These are phyloP conservation scores for Vanderwaltozyma yarrowii DNA, from an alignment of 805 yeast species.

Conservation along the genomic window DNA sequence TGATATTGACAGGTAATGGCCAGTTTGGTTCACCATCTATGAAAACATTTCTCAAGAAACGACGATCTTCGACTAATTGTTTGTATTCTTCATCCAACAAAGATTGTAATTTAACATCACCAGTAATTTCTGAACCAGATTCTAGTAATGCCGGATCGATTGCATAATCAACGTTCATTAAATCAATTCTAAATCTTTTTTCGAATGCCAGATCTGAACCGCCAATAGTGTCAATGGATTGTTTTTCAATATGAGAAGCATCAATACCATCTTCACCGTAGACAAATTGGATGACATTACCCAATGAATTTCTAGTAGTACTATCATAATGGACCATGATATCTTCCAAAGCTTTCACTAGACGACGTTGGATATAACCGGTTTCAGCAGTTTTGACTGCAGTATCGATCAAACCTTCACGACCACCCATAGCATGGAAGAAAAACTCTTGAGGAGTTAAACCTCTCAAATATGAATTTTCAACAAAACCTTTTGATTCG, in stretches of 20 bases:
- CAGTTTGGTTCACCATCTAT: constrained; percentile 90
- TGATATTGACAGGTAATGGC: constrained; percentile 95
- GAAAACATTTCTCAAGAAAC: constrained; percentile 72
- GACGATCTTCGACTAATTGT: constrained; percentile 70
- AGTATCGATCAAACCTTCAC: constrained; percentile 99
- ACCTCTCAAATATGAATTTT: constrained; percentile 94
- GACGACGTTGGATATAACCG: constrained; percentile 96
- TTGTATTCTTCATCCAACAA: constrained; percentile 74
- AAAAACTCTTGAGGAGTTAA: constrained; percentile 97
- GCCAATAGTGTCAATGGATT: constrained; percentile 89
- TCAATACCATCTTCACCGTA: constrained; percentile 99
- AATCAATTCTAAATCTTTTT: constrained; percentile 73
- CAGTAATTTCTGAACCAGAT: constrained; percentile 82
- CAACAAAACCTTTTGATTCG: constrained; percentile 96
- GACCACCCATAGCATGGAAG: constrained; percentile 99
- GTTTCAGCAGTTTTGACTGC: constrained; percentile 99
- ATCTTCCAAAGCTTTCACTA: constrained; percentile 93
- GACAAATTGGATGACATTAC: constrained; percentile 90
- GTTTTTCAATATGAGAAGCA: constrained; percentile 96
- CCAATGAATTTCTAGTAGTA: constrained; percentile 94
- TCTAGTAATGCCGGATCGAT: constrained; percentile 70
- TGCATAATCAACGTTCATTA: constrained; percentile 56
- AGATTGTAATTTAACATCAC: constrained; percentile 76
- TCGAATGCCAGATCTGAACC: constrained; percentile 83
- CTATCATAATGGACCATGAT: constrained; percentile 98